Percentiles rank a stretch among this genome's conserved stretches.
These are phyloP conservation scores for Cladophialophora exuberans DNA, from an alignment of 2,329 filamentous ascomycete species.

Conservation along the genomic window DNA sequence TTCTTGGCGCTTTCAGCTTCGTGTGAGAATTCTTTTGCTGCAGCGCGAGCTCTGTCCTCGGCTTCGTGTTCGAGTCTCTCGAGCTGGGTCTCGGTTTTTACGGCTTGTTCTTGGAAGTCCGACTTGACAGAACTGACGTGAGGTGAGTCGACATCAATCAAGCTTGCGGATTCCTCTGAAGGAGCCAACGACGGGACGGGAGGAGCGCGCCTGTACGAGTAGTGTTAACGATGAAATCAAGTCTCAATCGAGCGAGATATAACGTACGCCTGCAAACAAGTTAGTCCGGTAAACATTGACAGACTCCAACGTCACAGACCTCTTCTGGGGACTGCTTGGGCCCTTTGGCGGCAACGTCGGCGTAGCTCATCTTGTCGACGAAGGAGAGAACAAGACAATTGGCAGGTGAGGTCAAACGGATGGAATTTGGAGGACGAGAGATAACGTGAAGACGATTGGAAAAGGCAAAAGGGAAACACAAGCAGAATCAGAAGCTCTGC, in stretches of 20 bases:
- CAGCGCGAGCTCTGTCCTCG: conserved; percentile 34
- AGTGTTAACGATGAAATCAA: conserved; percentile 16
- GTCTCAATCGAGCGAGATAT: conserved; percentile 42
- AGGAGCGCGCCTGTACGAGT: conserved; percentile 45
- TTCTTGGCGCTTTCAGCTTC: conserved; percentile 40
- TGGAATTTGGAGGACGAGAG: background rate
- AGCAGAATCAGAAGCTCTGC: conserved; percentile 11
- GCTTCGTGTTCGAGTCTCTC: conserved; percentile 49
- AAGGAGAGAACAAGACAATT: background rate
- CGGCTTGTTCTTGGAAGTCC: conserved; percentile 45
- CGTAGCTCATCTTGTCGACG: conserved; percentile 50
- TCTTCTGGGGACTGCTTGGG: conserved; percentile 52
- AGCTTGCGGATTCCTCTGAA: conserved; percentile 43
- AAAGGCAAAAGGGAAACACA: conserved; percentile 10
- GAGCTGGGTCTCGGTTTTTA: conserved; percentile 52
- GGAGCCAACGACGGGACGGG: conserved; percentile 43
- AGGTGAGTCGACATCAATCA: conserved; percentile 53
- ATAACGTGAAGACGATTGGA: background rate
- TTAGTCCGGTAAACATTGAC: background rate
- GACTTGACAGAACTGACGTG: conserved; percentile 49
- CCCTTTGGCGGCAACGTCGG: conserved; percentile 51
- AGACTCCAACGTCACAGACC: conserved; percentile 41
- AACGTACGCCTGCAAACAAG: conserved; percentile 27
- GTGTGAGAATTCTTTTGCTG: conserved; percentile 32
- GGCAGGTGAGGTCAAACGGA: background rate